Conservation (phyloP, 2,329 filamentous ascomycete genomes). For the Aspergillus luchuensis region DNA sequence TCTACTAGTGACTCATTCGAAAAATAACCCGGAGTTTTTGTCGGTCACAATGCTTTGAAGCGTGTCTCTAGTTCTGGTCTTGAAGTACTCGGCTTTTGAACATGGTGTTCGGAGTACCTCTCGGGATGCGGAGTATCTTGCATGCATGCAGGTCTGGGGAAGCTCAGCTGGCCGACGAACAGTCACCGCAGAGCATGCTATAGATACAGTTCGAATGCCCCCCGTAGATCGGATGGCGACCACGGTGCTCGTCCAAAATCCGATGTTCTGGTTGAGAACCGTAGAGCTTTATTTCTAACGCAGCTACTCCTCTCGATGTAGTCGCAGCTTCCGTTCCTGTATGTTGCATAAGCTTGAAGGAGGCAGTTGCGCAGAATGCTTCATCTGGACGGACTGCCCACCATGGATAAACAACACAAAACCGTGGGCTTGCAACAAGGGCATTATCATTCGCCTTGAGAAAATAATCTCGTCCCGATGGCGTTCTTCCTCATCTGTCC, state of each 20-base stretch:
- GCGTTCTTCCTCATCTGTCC: slow-evolving; percentile 28
- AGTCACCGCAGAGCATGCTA: not conserved
- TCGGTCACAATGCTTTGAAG: not conserved
- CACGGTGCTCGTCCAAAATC: not conserved
- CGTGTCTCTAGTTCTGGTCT: not conserved
- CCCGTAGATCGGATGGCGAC: not conserved
- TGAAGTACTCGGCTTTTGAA: not conserved
- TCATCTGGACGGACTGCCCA: not conserved
- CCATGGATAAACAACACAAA: not conserved
- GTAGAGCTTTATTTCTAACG: not conserved
- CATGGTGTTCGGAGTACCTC: not conserved
- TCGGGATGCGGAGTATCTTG: slow-evolving; percentile 4
- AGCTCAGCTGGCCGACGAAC: not conserved
- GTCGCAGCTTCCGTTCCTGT: not conserved
- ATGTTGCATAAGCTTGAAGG: not conserved
- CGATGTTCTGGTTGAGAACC: not conserved
- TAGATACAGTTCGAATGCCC: not conserved
- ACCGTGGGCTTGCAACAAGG: not conserved
- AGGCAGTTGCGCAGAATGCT: not conserved
- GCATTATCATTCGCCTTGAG: not conserved
- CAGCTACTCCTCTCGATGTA: not conserved
- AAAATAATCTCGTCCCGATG: slow-evolving; percentile 15
- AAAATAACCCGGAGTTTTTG: not conserved
- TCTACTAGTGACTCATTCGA: not conserved
- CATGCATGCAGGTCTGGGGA: not conserved